These are phyloP conservation scores for Phytophthora europaea DNA, from an alignment of 352 stramenopile species.

Conservation along the genomic window DNA sequence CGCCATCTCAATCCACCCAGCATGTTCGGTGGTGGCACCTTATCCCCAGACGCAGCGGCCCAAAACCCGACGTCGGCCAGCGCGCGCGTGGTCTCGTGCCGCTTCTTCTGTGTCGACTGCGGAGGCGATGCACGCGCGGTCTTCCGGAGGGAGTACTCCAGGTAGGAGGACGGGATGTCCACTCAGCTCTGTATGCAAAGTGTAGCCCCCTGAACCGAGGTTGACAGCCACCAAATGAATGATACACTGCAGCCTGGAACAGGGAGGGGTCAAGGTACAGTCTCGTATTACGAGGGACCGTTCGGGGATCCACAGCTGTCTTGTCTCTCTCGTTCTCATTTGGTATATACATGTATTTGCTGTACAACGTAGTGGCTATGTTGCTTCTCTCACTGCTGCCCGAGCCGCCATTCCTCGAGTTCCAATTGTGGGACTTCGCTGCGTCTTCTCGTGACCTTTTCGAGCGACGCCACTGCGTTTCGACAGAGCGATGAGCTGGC, in stretches of 20 bases:
- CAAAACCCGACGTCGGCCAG: neutral
- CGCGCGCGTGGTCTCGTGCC: neutral
- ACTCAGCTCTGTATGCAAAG: neutral
- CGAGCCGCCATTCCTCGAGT: neutral
- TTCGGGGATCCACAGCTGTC: neutral
- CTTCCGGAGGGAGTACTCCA: neutral
- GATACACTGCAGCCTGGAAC: neutral
- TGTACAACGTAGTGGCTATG: neutral
- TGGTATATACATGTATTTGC: neutral
- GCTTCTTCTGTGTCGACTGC: neutral
- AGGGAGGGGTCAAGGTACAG: neutral
- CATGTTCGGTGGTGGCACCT: neutral
- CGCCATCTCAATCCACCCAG: neutral
- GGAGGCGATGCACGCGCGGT: neutral
- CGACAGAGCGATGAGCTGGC: neutral
- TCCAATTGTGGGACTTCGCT: neutral
- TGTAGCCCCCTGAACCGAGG: neutral
- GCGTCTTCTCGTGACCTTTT: neutral
- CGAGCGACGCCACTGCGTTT: neutral
- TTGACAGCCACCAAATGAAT: neutral
- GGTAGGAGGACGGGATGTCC: neutral
- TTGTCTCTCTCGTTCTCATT: neutral
- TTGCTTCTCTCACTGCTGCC: neutral
- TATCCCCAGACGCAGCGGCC: neutral
- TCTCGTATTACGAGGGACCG: neutral